Evolutionary conservation across 257 asterid genomes (phyloP).

Genomic region (Plantago major): DNA sequence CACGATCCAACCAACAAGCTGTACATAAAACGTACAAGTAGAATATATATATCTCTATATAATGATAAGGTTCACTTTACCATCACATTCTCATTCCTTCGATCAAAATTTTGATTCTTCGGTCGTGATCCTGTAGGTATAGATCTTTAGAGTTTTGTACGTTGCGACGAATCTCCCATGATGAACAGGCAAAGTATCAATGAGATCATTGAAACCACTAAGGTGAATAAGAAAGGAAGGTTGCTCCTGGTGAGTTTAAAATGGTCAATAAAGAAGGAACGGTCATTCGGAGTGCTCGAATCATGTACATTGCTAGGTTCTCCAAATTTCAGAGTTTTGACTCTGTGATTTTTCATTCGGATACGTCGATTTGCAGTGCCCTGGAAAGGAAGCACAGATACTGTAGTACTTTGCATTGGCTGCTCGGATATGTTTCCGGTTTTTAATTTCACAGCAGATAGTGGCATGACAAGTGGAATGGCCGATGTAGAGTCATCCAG

Average conservation of each 20-base stretch:
- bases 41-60: too few species aligned
- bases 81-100: too few species aligned
- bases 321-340: conserved; percentile 1
- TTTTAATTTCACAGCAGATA: conserved; percentile 10
- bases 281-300: neutral
- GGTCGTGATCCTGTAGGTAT: neutral
- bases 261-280: neutral
- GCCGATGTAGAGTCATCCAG: conserved; percentile 50
- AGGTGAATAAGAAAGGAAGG: neutral
- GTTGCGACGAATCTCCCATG: conserved; percentile 5
- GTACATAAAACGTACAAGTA: neutral
- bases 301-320: conserved; percentile 7
- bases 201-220: conserved; percentile 12
- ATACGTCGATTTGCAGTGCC: conserved; percentile 60
- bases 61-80: too few species aligned
- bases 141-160: neutral
- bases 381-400: conserved; percentile 35
- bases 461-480: conserved; percentile 16
- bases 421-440: conserved; percentile 17
- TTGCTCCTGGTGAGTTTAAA: neutral
- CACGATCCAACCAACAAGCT: neutral
- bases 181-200: conserved; percentile 12
- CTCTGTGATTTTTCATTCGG: conserved; percentile 31
- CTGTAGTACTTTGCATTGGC: conserved; percentile 16
- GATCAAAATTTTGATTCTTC: too few species aligned